A percentile compares a stretch with the other conserved stretches of the same genome.
phyloP scores from a whole-genome alignment of 2,329 filamentous ascomycete genomes.

The Leptodontidium sp. region DNA sequence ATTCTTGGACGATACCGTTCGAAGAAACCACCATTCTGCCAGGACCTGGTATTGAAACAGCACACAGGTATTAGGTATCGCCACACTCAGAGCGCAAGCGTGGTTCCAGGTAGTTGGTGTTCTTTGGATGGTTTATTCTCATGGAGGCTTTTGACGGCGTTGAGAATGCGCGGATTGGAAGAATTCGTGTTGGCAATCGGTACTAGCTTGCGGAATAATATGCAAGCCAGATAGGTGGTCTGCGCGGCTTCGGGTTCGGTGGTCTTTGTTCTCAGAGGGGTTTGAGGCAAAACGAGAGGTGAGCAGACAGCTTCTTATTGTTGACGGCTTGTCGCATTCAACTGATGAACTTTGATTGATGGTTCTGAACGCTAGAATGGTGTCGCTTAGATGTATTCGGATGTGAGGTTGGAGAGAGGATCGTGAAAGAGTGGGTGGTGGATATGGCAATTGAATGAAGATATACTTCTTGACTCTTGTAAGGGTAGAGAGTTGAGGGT shows the following conservation, averaged over 20 bases:
- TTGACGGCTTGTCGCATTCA: neutral
- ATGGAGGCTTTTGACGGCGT: neutral
- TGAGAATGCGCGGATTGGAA: neutral
- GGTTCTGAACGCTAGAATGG: too few species aligned
- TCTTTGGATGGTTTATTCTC: neutral
- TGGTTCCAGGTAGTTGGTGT: neutral
- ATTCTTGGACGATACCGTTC: constrained; percentile 46
- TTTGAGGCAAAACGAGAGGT: neutral
- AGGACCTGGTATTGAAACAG: neutral
- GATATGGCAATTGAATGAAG: neutral
- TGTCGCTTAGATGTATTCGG: too few species aligned
- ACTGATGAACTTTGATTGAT: too few species aligned
- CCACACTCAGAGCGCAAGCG: neutral
- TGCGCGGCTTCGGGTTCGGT: neutral
- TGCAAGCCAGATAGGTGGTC: neutral
- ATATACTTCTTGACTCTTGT: neutral
- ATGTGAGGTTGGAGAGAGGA: neutral
- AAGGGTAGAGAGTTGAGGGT: neutral
- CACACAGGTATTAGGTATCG: neutral
- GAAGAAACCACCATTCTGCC: constrained; percentile 42
- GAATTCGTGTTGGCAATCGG: neutral
- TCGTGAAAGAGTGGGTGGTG: neutral
- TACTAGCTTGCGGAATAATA: neutral
- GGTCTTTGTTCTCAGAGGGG: neutral
- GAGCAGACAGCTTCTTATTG: neutral